Evolutionary conservation across 2,329 filamentous ascomycete genomes (phyloP).

Genomic region (Beauveria pseudobassiana): DNA sequence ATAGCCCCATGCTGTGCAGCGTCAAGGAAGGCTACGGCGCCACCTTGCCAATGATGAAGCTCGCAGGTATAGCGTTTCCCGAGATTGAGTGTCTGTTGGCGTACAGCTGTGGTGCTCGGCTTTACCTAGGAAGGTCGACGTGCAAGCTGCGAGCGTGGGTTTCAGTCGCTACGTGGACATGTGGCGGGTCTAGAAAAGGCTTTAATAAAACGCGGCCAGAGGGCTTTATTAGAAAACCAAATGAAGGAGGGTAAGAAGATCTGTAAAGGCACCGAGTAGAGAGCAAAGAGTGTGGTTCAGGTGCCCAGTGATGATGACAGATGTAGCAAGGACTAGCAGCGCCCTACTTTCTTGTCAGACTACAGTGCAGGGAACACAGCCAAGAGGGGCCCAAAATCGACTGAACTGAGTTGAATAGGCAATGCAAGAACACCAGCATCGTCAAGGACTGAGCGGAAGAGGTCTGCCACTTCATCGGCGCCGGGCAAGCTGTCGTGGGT

Average conservation of each 20-base stretch:
- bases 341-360: background rate
- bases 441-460: conserved; percentile 4
- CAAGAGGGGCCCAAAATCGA: background rate
- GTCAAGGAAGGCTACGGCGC: background rate
- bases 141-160: background rate
- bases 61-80: background rate
- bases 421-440: background rate
- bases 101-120: background rate
- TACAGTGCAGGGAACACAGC: background rate
- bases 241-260: no score
- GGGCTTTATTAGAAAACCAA: background rate
- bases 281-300: background rate
- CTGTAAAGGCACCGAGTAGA: background rate
- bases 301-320: background rate
- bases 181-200: background rate
- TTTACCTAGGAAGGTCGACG: background rate
- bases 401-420: background rate
- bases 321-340: background rate
- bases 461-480: background rate
- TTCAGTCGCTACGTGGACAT: background rate
- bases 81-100: background rate
- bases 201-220: background rate
- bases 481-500: background rate
- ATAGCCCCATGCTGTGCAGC: background rate
- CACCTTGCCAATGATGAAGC: background rate